phyloP scores from a whole-genome alignment of 1,284 basidiomycete species.

The Fomitiporia mediterranea region DNA sequence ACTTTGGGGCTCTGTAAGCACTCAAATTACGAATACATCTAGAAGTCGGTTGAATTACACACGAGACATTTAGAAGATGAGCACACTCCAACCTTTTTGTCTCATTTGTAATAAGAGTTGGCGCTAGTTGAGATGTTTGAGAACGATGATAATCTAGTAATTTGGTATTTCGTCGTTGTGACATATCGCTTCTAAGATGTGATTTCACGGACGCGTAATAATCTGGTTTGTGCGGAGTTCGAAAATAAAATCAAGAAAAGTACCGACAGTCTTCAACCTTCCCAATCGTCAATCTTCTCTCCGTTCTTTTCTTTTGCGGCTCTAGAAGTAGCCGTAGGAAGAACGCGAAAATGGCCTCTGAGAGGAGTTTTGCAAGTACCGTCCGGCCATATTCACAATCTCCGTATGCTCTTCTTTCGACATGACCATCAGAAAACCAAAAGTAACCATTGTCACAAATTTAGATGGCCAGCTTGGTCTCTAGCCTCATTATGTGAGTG shows the following conservation, averaged over 20 bases:
- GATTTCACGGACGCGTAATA: background rate
- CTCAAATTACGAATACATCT: slow-evolving; percentile 62
- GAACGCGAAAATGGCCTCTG: too few relatives aligned
- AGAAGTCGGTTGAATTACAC: background rate
- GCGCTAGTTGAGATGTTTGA: background rate
- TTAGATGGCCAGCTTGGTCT: slow-evolving; percentile 14
- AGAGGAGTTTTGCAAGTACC: background rate
- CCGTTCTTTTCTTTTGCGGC: too few relatives aligned
- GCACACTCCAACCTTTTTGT: slow-evolving; percentile 3
- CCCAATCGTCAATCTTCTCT: too few relatives aligned
- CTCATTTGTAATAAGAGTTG: slow-evolving; percentile 6
- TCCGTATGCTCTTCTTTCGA: background rate
- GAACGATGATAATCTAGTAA: slow-evolving; percentile 15
- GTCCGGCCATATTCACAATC: slow-evolving; percentile 11
- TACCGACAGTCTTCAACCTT: too few relatives aligned
- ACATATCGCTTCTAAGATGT: background rate
- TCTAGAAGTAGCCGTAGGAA: too few relatives aligned
- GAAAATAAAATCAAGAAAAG: too few relatives aligned
- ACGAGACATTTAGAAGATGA: background rate
- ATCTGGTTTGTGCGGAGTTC: background rate
- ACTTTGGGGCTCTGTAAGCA: slow-evolving; percentile 44
- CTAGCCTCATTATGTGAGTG: slow-evolving; percentile 5
- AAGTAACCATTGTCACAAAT: background rate
- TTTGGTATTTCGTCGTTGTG: background rate
- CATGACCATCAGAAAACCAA: background rate